Evolutionary conservation across 1,284 basidiomycete species (phyloP), one percentile per base, ranked within the genome.

Genomic region (Austroboletus novae-zelandiae): DNA sequence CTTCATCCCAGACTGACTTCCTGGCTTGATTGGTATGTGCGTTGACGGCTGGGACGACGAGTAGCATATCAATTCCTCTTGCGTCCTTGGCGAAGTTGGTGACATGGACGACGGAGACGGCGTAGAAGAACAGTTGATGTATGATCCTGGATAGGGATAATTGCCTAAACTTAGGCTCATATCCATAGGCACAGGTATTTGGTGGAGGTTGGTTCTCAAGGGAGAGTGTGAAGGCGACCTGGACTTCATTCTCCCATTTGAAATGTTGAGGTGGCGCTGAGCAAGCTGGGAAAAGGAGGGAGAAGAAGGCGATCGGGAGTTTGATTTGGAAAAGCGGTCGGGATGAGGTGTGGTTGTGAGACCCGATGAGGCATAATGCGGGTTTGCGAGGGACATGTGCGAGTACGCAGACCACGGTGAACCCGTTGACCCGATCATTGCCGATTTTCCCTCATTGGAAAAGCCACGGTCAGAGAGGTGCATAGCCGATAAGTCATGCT

Each of bases 321-420:
- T 53, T 43, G 62, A 55, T 46, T 50, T 64, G 48, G 34, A 65
- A 54, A 59, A 63, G 27, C 52, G 65, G 46, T 66, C 64, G 30
- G 61, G 50, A 54, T 61, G 40, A n/a, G 70, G 56, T 32, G 69
- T 70, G 37, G 74, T 67, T 0, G 75, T 76, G 9, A 71, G 62
- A 43, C 59, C 71, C 7, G 74, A 75, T 39, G 70, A 62, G 17
- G 72, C 70, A 61, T 75, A 23, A 23, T 23, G 75, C 32, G 56
- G 50, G 32, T 65, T 66, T 27, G 61, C 42, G 46, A 59, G 47
- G 20, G 54, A 45, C 31, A 49, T 41, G 31, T 59, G 66, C 40
- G 64, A 46, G 51, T 50, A 50, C 23, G 46, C 39, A 23, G 54
- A 52, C 9, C 51, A 53, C 17, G 60, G 51, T 31, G 59, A 52